Evolutionary conservation across 169 alveolate genomes (phyloP).

Genomic region (Plasmodium coatneyi): DNA sequence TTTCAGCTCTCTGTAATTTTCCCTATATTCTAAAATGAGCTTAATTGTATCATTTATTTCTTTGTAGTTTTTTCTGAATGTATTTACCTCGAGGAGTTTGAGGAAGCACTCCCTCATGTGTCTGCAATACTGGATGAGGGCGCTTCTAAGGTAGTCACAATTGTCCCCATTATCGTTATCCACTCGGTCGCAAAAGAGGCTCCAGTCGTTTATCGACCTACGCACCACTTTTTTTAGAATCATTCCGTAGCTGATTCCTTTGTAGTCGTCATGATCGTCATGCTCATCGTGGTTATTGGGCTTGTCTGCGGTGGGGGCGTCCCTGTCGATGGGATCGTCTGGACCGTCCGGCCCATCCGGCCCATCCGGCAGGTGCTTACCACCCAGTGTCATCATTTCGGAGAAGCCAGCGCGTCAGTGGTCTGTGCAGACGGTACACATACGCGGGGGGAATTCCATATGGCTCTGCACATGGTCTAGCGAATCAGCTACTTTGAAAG

Average conservation of each 20-base stretch:
- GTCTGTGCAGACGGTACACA: neutral
- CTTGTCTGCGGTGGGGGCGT: neutral
- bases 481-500: neutral
- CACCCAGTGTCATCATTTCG: neutral
- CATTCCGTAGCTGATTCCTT: constrained; percentile 29
- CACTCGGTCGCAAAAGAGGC: constrained; percentile 39
- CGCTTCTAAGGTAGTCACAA: constrained; percentile 26
- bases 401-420: neutral
- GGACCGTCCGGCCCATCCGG: no score
- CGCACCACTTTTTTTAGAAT: constrained; percentile 19
- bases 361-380: neutral
- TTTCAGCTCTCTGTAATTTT: constrained; percentile 34
- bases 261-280: constrained; percentile 21
- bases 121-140: constrained; percentile 62
- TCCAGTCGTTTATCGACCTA: constrained; percentile 59
- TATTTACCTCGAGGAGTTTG: constrained; percentile 22
- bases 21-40: constrained; percentile 3
- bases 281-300: neutral
- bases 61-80: constrained; percentile 9
- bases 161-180: constrained; percentile 49
- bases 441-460: neutral
- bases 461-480: neutral
- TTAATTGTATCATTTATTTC: constrained; percentile 34
- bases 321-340: neutral
- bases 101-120: constrained; percentile 68